Conservation (phyloP, 805 yeast genomes). For the Helenozyma baotianmanensis region DNA sequence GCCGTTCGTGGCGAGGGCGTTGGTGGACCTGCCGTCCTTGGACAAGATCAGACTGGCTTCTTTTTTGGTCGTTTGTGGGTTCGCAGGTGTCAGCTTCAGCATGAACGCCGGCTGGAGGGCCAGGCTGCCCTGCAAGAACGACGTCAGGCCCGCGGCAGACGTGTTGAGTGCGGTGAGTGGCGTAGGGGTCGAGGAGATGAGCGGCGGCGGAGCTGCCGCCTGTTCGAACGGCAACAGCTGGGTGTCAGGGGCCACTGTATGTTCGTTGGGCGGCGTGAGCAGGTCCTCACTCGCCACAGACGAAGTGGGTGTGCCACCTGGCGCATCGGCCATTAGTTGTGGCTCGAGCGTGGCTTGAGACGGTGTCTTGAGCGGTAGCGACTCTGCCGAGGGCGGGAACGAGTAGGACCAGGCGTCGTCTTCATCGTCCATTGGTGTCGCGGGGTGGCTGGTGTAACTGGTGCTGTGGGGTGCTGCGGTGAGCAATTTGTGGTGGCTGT, state of each 20-base stretch:
- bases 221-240: too few relatives aligned
- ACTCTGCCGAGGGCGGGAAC: conserved; percentile 33
- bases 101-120: conserved; percentile 30
- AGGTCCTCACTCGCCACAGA: too few relatives aligned
- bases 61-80: conserved; percentile 47
- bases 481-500: too few relatives aligned
- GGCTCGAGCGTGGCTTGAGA: too few relatives aligned
- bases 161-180: too few relatives aligned
- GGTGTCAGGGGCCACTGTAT: too few relatives aligned
- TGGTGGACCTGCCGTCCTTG: conserved; percentile 13
- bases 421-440: conserved; percentile 28
- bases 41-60: conserved; percentile 42
- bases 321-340: too few relatives aligned
- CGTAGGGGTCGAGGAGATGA: too few relatives aligned
- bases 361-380: conserved; percentile 13
- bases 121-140: neutral
- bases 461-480: too few relatives aligned
- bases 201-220: too few relatives aligned
- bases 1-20: conserved; percentile 5
- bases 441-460: neutral
- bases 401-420: conserved; percentile 41
- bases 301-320: too few relatives aligned
- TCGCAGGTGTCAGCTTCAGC: conserved; percentile 44
- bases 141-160: neutral
- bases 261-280: too few relatives aligned